Evolutionary conservation across 2,329 filamentous ascomycete species (phyloP), one percentile per base, ranked within the genome.

Genomic region (Fusarium torreyae): DNA sequence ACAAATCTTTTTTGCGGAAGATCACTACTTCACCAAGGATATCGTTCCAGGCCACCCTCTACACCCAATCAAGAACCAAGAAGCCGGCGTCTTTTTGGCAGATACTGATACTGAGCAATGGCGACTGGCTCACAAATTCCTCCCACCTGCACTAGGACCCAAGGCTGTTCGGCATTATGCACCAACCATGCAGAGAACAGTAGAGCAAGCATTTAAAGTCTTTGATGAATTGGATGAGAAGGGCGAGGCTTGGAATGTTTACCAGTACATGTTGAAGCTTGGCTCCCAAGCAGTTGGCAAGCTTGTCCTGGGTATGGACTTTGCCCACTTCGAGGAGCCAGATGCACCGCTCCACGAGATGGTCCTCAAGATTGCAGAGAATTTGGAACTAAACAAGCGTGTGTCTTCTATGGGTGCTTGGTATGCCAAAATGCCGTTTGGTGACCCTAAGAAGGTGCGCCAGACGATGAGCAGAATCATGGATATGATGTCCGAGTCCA

Each of bases 131-230:
- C 89, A 90, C 78, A 91, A 90, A 72, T 91, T 89, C 75, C 72
- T 90, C 1, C 86, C 88, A 0, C 87, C 88, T 0, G 84, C 86
- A 0, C 77, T 90, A 6, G 83, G 83, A 0, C 87, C 88, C 34
- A 89, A 87, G 68, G 88, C 88, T 0, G 87, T 90, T 2, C 80
- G 85, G 0, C 88, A 90, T 69, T 90, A 90, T 57, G 82, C 86
- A 0, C 87, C 88, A 0, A 83, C 81, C 0, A 90, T 91, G 86
- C 86, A 89, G 59, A 73, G 80, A 43, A 84, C 84, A 0, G 81
- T 87, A 3, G 82, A 88, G 62, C 77, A 83, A 8, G 75, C 85
- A 0, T 89, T 84, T 69, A 79, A 77, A 10, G 82, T 85, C 4
- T 85, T 86, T n/a, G 84, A 85, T 63, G 79, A 82, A 56, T 77